Evolutionary conservation across 768 basidiomycete species (phyloP).

Genomic region (Lyophyllum decastes): DNA sequence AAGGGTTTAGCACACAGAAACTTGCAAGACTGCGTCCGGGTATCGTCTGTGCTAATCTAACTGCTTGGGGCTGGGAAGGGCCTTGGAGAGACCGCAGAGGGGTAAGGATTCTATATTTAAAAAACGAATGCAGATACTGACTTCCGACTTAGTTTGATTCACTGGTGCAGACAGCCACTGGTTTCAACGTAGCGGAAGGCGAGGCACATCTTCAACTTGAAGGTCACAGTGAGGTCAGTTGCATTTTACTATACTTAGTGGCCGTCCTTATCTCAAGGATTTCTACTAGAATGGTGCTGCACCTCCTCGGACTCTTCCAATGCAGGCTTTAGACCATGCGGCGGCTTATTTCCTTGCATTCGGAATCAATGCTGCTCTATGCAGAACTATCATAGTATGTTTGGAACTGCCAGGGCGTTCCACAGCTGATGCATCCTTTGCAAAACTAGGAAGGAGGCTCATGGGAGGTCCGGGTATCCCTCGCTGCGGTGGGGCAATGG

Average conservation of each 20-base stretch:
- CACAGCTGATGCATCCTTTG: background rate
- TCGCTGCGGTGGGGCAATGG: conserved; percentile 58
- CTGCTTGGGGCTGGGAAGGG: conserved; percentile 60
- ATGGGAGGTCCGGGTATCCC: conserved; percentile 60
- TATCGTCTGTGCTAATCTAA: conserved; percentile 54
- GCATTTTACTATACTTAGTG: background rate
- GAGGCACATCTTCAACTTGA: conserved; percentile 40
- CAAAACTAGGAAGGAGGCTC: conserved; percentile 55
- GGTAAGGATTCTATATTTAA: conserved; percentile 28
- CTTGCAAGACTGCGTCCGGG: conserved; percentile 41
- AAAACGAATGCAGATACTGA: background rate
- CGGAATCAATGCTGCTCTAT: conserved; percentile 57
- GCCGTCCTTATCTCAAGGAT: background rate
- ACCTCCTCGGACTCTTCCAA: conserved; percentile 35
- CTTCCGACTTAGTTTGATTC: conserved; percentile 55
- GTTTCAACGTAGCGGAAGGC: conserved; percentile 61
- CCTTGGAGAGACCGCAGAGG: conserved; percentile 56
- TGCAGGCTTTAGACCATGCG: conserved; percentile 63
- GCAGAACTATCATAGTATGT: conserved; percentile 49
- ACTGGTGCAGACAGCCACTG: conserved; percentile 61
- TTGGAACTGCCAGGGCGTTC: background rate
- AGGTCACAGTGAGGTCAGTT: conserved; percentile 3
- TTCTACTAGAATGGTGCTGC: background rate
- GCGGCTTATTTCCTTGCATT: conserved; percentile 61
- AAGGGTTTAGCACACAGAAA: conserved; percentile 48